A percentile compares a stretch with the other conserved stretches of the same genome.
phyloP scores from a whole-genome alignment of 2,329 filamentous ascomycete genomes.

The Colletotrichum cereale region DNA sequence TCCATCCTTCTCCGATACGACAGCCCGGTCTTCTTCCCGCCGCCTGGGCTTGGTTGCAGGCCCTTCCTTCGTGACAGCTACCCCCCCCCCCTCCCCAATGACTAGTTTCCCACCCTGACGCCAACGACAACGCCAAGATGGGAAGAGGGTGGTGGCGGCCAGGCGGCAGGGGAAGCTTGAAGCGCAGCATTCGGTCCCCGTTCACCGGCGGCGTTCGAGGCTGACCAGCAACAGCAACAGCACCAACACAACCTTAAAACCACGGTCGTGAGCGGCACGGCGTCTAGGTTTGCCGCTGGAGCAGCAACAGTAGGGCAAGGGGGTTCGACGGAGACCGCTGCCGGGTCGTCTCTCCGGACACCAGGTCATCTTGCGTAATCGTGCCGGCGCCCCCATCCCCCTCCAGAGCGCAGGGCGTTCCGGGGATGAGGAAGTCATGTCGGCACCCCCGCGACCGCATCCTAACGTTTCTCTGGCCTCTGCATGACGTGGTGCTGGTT shows the following conservation, averaged over 20 bases:
- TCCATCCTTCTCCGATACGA: too few relatives aligned
- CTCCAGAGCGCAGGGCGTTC: not conserved
- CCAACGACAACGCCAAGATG: too few relatives aligned
- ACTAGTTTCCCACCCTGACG: not conserved
- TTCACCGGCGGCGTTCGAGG: slow-evolving; percentile 5
- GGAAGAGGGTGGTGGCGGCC: not conserved
- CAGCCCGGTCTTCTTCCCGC: slow-evolving; percentile 26
- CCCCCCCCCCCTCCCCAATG: not conserved
- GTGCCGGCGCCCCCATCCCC: not conserved
- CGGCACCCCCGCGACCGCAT: not conserved
- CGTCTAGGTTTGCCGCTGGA: slow-evolving; percentile 12
- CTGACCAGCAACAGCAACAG: slow-evolving; percentile 1
- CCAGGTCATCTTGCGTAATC: not conserved
- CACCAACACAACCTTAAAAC: slow-evolving; percentile 11
- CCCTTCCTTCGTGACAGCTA: slow-evolving; percentile 9
- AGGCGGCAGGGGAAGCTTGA: slow-evolving; percentile 8
- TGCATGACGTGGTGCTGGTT: slow-evolving; percentile 10
- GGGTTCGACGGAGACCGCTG: not conserved
- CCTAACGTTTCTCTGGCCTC: slow-evolving; percentile 25
- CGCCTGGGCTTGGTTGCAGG: slow-evolving; percentile 4
- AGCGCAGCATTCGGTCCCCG: slow-evolving; percentile 11
- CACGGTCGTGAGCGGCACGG: not conserved
- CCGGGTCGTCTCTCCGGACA: not conserved
- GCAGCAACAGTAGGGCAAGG: not conserved
- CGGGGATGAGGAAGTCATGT: slow-evolving; percentile 21